Base-by-base conservation (phyloP, 1,284 basidiomycete species). In the Pterula multifida region DNA sequence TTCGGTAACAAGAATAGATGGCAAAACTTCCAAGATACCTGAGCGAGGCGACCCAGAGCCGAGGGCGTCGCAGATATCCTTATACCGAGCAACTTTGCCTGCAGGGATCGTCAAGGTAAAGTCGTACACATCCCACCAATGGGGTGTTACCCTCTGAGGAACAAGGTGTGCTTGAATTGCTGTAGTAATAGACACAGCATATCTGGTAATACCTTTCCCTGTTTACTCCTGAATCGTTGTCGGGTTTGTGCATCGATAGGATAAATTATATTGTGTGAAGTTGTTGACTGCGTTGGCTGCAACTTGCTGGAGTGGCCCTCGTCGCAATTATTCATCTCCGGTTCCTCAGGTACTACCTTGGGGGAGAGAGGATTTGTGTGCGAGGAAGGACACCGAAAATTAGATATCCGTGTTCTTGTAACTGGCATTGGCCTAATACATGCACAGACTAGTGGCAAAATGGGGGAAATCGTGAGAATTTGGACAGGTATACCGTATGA, bases 41-140 rank as follows among this genome's bases (percentile, higher is more conserved):
- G 79, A 79, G 6, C 78, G 75, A 21, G 79, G 75, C 3, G 78
- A 80, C 2, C 79, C 78, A 22, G 39, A 17, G 9, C 76, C 73
- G 3, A 78, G 62, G 2, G 69, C 69, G 2, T 56, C 53, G 44
- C 69, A 72, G n/a, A 81, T 63, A 13, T 70, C 66, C 53, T 78
- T 78, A 56, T 81, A 81, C 0, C 77, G 81, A 24, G 69, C 68
- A 1, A 81, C 72, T 35, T 65, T 71, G 0, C 79, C 78, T 2
- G 50, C 55, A 1, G 78, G 78, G 26, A 81, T 75, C 1, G 59
- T 67, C 25, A 62, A 57, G 1, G 68, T 60, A 49, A 71, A 69
- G 58, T 81, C 79, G 49, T 81, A 81, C 1, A 81, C 76, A 3
- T 68, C 72, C 79, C 78, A 81, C 55, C 76, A 76, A 56, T 79